Conservation (phyloP, 306 rosid species). For the Herpetospermum pedunculosum region DNA sequence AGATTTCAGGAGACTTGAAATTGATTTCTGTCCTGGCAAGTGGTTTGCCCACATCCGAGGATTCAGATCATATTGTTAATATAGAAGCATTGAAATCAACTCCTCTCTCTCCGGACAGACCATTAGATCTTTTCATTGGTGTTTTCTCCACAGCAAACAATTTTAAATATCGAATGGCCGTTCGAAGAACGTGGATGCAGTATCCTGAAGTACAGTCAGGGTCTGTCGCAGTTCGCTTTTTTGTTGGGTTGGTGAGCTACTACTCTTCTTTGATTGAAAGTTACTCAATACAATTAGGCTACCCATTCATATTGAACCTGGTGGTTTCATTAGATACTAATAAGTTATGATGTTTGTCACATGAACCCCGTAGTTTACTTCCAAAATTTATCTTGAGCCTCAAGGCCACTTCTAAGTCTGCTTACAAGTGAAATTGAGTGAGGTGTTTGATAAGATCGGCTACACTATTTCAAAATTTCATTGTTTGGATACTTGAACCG, state of each 20-base stretch:
- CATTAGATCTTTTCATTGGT: conserved; percentile 72
- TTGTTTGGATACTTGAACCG: neutral
- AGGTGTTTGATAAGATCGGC: neutral
- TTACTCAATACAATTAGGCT: neutral
- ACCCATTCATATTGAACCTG: neutral
- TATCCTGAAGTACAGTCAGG: conserved; percentile 63
- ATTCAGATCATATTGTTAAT: conserved; percentile 72
- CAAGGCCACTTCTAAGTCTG: neutral
- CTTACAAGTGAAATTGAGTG: neutral
- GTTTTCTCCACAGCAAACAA: conserved; percentile 98
- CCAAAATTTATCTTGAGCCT: neutral
- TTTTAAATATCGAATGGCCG: conserved; percentile 92
- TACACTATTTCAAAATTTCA: neutral
- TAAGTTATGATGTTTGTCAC: neutral
- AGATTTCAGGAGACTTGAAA: conserved; percentile 73
- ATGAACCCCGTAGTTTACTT: conserved; percentile 1
- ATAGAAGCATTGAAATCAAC: conserved; percentile 57
- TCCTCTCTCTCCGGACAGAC: conserved; percentile 34
- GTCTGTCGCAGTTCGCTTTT: conserved; percentile 70
- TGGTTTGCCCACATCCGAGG: conserved; percentile 95
- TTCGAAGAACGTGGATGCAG: conserved; percentile 99
- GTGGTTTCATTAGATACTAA: neutral
- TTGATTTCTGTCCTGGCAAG: conserved; percentile 80
- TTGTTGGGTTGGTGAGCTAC: conserved; percentile 92
- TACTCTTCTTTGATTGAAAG: conserved; percentile 4